A percentile compares a stretch with the other conserved stretches of the same genome.
Conservation (phyloP, 176 grass and related monocot genomes). For the Oryza punctata region DNA sequence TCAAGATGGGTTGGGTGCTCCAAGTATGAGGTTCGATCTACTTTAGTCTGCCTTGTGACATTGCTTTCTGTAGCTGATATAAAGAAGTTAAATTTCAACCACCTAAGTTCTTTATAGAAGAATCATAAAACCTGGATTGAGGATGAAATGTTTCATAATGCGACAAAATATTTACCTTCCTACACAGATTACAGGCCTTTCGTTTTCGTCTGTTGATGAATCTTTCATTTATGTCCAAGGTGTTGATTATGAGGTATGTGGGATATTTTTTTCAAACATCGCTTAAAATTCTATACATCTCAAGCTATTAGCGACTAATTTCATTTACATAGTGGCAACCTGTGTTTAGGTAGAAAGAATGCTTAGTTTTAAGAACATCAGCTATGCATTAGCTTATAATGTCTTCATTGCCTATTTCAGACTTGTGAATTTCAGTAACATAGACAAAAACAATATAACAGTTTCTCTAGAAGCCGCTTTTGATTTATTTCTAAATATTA, state of each 20-base stretch:
- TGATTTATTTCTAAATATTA: not conserved
- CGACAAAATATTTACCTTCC: conserved; percentile 16
- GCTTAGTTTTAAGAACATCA: not conserved
- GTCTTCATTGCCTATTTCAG: not conserved
- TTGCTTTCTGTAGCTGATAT: conserved; percentile 25
- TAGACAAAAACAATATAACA: not conserved
- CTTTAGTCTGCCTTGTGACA: not conserved
- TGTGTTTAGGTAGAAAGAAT: not conserved
- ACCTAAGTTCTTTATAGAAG: not conserved
- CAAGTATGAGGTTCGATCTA: conserved; percentile 84
- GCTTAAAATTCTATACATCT: not conserved
- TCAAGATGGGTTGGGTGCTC: conserved; percentile 94
- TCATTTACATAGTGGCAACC: not conserved
- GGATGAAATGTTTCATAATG: conserved; percentile 12
- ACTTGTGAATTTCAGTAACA: conserved; percentile 8
- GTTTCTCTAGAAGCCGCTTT: not conserved
- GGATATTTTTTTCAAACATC: not conserved
- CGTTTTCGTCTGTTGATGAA: conserved; percentile 76
- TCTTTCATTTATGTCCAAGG: conserved; percentile 87
- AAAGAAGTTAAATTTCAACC: not conserved
- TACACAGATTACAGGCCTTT: conserved; percentile 80
- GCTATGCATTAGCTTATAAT: not conserved
- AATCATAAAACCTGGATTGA: not conserved
- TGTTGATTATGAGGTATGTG: conserved; percentile 89
- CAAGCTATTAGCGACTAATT: not conserved